phyloP scores from a whole-genome alignment of 352 stramenopile genomes.

The Pythium oligandrum region DNA sequence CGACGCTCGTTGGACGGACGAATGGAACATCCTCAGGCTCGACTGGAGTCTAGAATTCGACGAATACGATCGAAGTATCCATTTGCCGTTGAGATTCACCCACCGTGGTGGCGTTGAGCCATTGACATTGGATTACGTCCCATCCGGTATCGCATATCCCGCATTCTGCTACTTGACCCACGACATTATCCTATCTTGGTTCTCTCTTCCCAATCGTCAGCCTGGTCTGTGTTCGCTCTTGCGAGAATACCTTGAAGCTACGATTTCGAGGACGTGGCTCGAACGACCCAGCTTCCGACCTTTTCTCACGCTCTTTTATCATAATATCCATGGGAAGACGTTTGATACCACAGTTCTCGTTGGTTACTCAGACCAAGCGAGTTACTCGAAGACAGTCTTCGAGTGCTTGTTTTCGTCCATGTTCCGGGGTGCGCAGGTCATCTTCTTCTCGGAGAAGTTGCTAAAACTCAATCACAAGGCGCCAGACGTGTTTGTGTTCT shows the following conservation, averaged over 20 bases:
- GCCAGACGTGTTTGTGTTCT: conserved; percentile 38
- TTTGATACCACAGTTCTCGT: conserved; percentile 2
- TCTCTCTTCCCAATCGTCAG: background rate
- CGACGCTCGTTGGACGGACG: background rate
- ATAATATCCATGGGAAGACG: conserved; percentile 9
- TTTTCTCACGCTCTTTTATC: conserved; percentile 3
- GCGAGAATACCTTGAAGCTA: background rate
- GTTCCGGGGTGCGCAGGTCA: conserved; percentile 20
- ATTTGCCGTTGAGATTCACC: background rate
- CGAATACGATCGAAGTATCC: background rate
- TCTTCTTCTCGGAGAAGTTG: conserved; percentile 20
- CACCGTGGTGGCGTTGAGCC: background rate
- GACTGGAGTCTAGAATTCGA: conserved; percentile 5
- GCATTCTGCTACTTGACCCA: background rate
- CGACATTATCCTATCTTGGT: background rate
- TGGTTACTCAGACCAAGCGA: background rate
- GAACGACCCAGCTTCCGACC: background rate
- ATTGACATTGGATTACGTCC: background rate
- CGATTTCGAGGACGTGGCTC: background rate
- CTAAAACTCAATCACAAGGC: conserved; percentile 4
- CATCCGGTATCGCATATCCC: background rate
- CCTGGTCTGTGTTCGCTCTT: background rate
- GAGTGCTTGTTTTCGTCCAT: conserved; percentile 29
- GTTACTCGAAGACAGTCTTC: conserved; percentile 6
- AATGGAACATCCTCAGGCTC: background rate